Evolutionary conservation across 1,284 basidiomycete species (phyloP).

Genomic region (Tilletia setariae): DNA sequence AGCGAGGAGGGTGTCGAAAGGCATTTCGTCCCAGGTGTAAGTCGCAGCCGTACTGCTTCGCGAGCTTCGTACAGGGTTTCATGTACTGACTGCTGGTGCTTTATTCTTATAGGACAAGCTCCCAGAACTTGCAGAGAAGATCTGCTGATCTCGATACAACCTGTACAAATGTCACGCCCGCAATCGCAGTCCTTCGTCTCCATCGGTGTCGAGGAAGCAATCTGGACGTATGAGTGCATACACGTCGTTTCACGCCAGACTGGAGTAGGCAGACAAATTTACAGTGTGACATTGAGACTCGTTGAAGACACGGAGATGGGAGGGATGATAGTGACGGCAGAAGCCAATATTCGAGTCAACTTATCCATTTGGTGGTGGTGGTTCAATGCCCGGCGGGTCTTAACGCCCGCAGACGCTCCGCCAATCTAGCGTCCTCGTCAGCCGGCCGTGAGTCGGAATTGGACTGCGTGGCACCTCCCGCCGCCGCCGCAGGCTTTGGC

Average conservation of each 20-base stretch:
- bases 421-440: constrained; percentile 76
- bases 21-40: constrained; percentile 82
- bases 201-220: no score
- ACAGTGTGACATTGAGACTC: neutral
- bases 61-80: neutral
- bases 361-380: no score
- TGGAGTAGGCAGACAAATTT: neutral
- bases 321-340: no score
- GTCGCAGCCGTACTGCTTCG: constrained; percentile 62
- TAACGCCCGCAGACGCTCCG: constrained; percentile 74
- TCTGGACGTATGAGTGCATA: no score
- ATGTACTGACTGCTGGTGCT: constrained; percentile 1
- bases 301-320: neutral
- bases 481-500: neutral
- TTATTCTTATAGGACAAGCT: constrained; percentile 20
- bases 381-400: constrained; percentile 62
- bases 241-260: no score
- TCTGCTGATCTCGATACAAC: constrained; percentile 19
- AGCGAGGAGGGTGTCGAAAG: constrained; percentile 86
- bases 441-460: neutral
- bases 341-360: no score
- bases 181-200: no score
- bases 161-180: no score
- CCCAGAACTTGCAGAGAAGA: constrained; percentile 18
- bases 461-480: neutral